Percentiles rank a stretch among this genome's conserved stretches.
Evolutionary conservation across 2,329 filamentous ascomycete species (phyloP).

Genomic region (Fusarium odoratissimum): DNA sequence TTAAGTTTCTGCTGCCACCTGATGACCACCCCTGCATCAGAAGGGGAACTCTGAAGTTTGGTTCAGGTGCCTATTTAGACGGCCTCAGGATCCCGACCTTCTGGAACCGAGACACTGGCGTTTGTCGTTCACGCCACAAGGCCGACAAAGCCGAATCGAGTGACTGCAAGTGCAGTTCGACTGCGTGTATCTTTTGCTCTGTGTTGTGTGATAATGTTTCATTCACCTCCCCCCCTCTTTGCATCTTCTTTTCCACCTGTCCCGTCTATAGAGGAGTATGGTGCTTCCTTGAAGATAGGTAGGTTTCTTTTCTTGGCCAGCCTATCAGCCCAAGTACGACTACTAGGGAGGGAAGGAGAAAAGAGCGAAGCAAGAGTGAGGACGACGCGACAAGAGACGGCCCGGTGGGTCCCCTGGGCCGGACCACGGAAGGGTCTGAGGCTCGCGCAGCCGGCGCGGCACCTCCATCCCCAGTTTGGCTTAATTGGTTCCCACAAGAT

Average conservation of each 20-base stretch:
- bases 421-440: conserved; percentile 20
- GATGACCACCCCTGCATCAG: not conserved
- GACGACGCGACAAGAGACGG: conserved; percentile 3
- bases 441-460: conserved; percentile 15
- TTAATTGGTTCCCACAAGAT: conserved; percentile 11
- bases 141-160: not conserved
- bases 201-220: not conserved
- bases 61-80: not conserved
- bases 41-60: not conserved
- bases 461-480: conserved; percentile 1
- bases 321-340: not conserved
- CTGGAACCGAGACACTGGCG: conserved; percentile 34
- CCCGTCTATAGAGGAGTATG: not conserved
- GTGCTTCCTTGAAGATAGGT: not conserved
- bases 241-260: not conserved
- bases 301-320: not conserved
- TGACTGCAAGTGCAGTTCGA: conserved; percentile 5
- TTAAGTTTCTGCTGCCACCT: conserved; percentile 9
- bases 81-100: conserved; percentile 12
- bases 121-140: conserved; percentile 22
- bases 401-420: conserved; percentile 1
- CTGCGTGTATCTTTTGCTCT: not conserved
- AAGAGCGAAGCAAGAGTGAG: not conserved
- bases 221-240: not conserved
- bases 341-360: not conserved